phyloP scores from a whole-genome alignment of 2,329 filamentous ascomycete species.

The Pseudonectria foliicola region DNA sequence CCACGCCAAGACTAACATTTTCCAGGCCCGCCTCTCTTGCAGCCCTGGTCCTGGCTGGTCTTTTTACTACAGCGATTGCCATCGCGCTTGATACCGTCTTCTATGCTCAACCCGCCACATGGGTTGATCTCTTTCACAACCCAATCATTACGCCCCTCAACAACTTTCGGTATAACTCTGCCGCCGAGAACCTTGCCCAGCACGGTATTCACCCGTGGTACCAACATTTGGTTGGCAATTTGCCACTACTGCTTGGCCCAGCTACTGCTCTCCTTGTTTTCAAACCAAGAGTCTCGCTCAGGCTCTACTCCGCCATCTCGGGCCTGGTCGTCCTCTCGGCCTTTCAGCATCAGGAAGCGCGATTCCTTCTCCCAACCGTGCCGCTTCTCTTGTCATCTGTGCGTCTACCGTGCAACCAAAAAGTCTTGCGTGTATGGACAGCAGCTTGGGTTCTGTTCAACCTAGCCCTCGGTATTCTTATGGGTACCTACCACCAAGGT shows the following conservation, averaged over 20 bases:
- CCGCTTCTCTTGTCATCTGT: slow-evolving; percentile 72
- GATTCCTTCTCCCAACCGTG: slow-evolving; percentile 68
- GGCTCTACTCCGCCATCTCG: slow-evolving; percentile 66
- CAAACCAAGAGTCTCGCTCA: slow-evolving; percentile 49
- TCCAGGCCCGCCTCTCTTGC: slow-evolving; percentile 52
- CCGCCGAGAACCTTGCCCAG: slow-evolving; percentile 60
- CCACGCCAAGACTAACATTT: slow-evolving; percentile 15
- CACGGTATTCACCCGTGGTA: slow-evolving; percentile 76
- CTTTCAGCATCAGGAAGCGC: slow-evolving; percentile 74
- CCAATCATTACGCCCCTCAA: slow-evolving; percentile 73
- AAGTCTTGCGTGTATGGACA: slow-evolving; percentile 47
- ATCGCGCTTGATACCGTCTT: slow-evolving; percentile 80
- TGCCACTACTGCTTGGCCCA: slow-evolving; percentile 64
- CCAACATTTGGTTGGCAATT: slow-evolving; percentile 65
- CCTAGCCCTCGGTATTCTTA: slow-evolving; percentile 57
- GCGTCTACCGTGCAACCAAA: slow-evolving; percentile 52
- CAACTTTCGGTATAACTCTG: slow-evolving; percentile 69
- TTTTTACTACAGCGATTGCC: slow-evolving; percentile 63
- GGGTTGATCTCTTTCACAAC: slow-evolving; percentile 54
- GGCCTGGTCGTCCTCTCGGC: slow-evolving; percentile 64
- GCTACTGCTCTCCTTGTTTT: slow-evolving; percentile 55
- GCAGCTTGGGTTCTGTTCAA: slow-evolving; percentile 65
- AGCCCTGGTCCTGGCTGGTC: slow-evolving; percentile 56
- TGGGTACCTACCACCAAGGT: slow-evolving; percentile 78
- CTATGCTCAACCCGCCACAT: slow-evolving; percentile 61